Percentiles rank a stretch among this genome's conserved stretches.
Conservation (phyloP, 768 basidiomycete species). For the Gloeostereum incarnatum region DNA sequence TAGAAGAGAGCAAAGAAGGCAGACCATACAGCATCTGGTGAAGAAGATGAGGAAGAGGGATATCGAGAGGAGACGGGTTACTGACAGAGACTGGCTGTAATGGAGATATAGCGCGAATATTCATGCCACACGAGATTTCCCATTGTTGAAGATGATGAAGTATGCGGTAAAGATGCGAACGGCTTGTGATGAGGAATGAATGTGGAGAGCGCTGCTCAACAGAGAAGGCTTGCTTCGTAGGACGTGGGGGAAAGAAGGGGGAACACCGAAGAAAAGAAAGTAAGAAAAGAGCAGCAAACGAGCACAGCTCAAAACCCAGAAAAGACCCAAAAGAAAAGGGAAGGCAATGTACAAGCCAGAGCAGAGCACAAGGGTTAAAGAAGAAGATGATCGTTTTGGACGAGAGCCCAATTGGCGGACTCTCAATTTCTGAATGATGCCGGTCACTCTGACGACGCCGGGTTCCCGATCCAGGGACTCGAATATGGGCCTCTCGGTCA, state of each 20-base stretch:
- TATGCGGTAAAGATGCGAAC: conserved; percentile 10
- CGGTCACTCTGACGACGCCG: background rate
- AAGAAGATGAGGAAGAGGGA: conserved; percentile 6
- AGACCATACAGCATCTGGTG: conserved; percentile 70
- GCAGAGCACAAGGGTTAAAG: too few relatives aligned
- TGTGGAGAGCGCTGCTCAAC: conserved; percentile 15
- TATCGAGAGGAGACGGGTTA: conserved; percentile 10
- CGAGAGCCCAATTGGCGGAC: too few relatives aligned
- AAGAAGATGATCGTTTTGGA: too few relatives aligned
- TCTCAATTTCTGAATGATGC: background rate
- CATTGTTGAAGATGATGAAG: conserved; percentile 34
- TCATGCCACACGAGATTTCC: conserved; percentile 80
- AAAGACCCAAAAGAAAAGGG: conserved; percentile 14
- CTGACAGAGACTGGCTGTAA: conserved; percentile 69
- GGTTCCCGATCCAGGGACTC: too few relatives aligned
- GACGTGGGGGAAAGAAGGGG: too few relatives aligned
- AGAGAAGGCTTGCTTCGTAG: conserved; percentile 11
- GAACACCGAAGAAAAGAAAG: conserved; percentile 13
- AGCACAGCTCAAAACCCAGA: conserved; percentile 27
- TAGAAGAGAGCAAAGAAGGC: conserved; percentile 73
- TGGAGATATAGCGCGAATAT: conserved; percentile 57
- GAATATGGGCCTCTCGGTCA: too few relatives aligned
- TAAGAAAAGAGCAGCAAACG: conserved; percentile 19
- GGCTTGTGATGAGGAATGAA: conserved; percentile 7
- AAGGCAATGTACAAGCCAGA: conserved; percentile 8